Conservation (phyloP, 2,329 filamentous ascomycete species). For the Verticillium nonalfalfae region DNA sequence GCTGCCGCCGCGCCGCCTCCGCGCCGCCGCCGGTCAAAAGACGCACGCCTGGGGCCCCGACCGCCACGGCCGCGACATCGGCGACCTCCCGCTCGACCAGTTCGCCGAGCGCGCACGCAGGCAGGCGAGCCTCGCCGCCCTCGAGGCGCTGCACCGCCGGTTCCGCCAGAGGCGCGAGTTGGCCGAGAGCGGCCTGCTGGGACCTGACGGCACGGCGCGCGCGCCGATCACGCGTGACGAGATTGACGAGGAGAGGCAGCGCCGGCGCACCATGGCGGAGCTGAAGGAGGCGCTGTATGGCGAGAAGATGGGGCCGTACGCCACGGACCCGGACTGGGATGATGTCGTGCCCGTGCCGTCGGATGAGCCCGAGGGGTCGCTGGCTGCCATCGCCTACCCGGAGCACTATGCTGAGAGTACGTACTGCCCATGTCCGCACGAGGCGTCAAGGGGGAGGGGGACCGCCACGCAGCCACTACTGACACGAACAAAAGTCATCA, state of each 20-base stretch:
- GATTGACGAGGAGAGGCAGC: conserved; percentile 35
- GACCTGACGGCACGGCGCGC: conserved; percentile 8
- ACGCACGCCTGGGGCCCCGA: conserved; percentile 44
- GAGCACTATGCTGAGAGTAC: conserved; percentile 78
- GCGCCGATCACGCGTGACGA: conserved; percentile 28
- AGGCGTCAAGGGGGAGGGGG: no score
- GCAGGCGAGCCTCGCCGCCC: conserved; percentile 32
- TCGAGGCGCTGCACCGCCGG: conserved; percentile 35
- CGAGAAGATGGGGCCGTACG: conserved; percentile 43
- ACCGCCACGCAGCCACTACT: not conserved
- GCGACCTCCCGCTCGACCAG: conserved; percentile 38
- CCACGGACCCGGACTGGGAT: conserved; percentile 70
- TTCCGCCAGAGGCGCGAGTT: conserved; percentile 33
- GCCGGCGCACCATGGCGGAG: conserved; percentile 44
- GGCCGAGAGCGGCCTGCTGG: conserved; percentile 12
- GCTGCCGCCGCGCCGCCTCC: conserved; percentile 39
- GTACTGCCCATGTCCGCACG: conserved; percentile 11
- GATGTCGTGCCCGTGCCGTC: conserved; percentile 79
- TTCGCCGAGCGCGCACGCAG: conserved; percentile 35
- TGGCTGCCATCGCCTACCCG: conserved; percentile 89
- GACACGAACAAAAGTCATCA: conserved; percentile 54
- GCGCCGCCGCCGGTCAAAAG: conserved; percentile 1
- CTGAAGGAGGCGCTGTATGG: conserved; percentile 48
- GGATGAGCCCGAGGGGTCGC: conserved; percentile 73
- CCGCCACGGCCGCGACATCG: conserved; percentile 40